A percentile compares a stretch with the other conserved stretches of the same genome.
Conservation (phyloP, 176 grass and related monocot species). For the Avena insularis region DNA sequence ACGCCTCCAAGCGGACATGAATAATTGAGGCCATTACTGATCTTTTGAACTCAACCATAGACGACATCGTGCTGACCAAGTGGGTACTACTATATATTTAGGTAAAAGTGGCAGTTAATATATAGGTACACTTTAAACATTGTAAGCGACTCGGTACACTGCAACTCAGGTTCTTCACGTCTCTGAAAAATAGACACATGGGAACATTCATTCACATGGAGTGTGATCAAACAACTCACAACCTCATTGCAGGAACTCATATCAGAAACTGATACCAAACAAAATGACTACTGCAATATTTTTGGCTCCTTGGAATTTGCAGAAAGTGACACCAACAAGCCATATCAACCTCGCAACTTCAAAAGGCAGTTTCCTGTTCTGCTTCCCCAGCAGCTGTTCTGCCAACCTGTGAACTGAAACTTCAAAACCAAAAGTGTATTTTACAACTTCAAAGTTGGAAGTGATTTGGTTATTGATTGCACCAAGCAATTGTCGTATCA, state of each 20-base stretch:
- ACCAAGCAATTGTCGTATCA: neutral
- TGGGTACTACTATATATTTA: neutral
- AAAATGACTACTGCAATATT: neutral
- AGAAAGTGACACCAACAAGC: neutral
- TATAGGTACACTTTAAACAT: neutral
- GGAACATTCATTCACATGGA: neutral
- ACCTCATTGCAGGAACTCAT: neutral
- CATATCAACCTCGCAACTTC: neutral
- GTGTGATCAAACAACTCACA: neutral
- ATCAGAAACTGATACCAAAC: neutral
- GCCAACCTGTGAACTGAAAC: too few species aligned
- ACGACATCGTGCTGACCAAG: neutral
- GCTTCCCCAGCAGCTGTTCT: too few species aligned
- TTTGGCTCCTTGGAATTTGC: neutral
- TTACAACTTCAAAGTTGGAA: neutral
- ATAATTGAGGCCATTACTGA: neutral
- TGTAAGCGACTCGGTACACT: neutral
- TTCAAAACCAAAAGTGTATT: neutral
- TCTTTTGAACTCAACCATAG: neutral
- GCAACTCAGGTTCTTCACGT: constrained; percentile 31
- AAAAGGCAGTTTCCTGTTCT: neutral
- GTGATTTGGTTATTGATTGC: neutral
- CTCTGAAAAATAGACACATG: constrained; percentile 10
- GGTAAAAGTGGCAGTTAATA: neutral
- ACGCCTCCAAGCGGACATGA: neutral